phyloP scores from a whole-genome alignment of 768 basidiomycete genomes.

The Kwoniella sp. region DNA sequence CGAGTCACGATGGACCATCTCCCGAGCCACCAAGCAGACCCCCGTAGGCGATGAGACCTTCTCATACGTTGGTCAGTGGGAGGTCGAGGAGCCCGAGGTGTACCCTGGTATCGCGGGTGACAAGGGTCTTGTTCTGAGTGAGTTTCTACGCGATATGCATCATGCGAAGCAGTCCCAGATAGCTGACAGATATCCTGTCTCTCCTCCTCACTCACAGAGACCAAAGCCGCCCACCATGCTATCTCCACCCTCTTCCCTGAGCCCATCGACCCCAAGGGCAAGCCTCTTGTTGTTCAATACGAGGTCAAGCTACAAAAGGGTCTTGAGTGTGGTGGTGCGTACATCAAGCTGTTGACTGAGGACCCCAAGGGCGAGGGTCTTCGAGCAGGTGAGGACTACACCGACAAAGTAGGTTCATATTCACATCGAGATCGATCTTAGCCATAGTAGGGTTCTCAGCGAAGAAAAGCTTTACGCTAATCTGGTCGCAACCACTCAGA shows the following conservation, averaged over 20 bases:
- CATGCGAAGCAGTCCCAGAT: not conserved
- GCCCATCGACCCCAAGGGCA: slow-evolving; percentile 73
- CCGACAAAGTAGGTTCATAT: slow-evolving; percentile 51
- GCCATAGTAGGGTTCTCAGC: not conserved
- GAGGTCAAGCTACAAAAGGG: slow-evolving; percentile 99
- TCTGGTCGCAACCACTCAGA: slow-evolving; percentile 34
- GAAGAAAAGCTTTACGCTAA: not conserved
- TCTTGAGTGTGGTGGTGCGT: slow-evolving; percentile 98
- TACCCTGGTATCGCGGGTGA: slow-evolving; percentile 78
- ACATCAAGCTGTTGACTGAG: slow-evolving; percentile 81
- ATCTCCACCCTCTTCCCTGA: slow-evolving; percentile 87
- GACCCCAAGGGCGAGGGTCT: slow-evolving; percentile 48
- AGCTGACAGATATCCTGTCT: not conserved
- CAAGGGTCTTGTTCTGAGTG: slow-evolving; percentile 73
- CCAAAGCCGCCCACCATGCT: slow-evolving; percentile 96
- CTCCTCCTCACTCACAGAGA: slow-evolving; percentile 58
- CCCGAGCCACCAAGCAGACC: slow-evolving; percentile 97
- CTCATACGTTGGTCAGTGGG: slow-evolving; percentile 96
- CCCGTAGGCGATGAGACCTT: slow-evolving; percentile 93
- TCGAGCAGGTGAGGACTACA: slow-evolving; percentile 56
- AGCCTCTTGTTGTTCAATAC: slow-evolving; percentile 94
- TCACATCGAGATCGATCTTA: not conserved
- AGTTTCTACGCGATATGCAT: slow-evolving; percentile 14
- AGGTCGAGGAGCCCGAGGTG: slow-evolving; percentile 80
- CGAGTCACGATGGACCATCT: slow-evolving; percentile 85